These are phyloP conservation scores for Macadamia tetraphylla DNA, from an alignment of 164 flowering plant species.

Conservation along the genomic window DNA sequence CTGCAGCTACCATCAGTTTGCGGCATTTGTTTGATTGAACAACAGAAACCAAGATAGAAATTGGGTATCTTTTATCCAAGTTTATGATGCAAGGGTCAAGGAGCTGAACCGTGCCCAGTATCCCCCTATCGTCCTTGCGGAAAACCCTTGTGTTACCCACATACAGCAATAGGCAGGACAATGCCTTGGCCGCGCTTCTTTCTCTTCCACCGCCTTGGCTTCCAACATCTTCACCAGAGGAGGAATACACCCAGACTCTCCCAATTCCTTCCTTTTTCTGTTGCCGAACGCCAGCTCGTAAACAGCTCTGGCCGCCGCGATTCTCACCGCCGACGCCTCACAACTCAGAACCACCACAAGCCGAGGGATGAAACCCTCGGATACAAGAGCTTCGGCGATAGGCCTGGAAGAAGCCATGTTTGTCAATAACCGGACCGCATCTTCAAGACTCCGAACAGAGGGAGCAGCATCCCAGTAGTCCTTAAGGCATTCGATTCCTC, in stretches of 20 bases:
- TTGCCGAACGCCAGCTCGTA: constrained; percentile 43
- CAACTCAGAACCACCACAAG: constrained; percentile 38
- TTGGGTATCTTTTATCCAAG: constrained; percentile 61
- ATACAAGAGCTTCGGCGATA: constrained; percentile 45
- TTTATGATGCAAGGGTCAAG: constrained; percentile 55
- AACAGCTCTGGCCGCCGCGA: constrained; percentile 55
- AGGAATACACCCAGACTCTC: constrained; percentile 59
- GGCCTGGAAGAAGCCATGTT: constrained; percentile 41
- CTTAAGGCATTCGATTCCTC: constrained; percentile 58
- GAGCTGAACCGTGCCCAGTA: constrained; percentile 52
- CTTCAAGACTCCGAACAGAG: constrained; percentile 39
- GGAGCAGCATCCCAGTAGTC: constrained; percentile 66
- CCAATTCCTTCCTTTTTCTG: constrained; percentile 59
- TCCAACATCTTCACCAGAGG: constrained; percentile 67
- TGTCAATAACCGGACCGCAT: constrained; percentile 48
- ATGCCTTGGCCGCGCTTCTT: constrained; percentile 59
- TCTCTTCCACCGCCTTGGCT: constrained; percentile 72
- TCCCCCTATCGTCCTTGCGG: constrained; percentile 65
- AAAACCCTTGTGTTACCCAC: constrained; percentile 52
- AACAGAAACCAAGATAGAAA: constrained; percentile 44
- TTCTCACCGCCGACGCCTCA: constrained; percentile 49
- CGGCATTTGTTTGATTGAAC: constrained; percentile 57
- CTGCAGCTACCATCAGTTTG: constrained; percentile 68
- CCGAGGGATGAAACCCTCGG: constrained; percentile 49
- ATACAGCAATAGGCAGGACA: constrained; percentile 45